These are phyloP conservation scores for Microdochium trichocladiopsis DNA, from an alignment of 2,329 filamentous ascomycete species.

Conservation along the genomic window DNA sequence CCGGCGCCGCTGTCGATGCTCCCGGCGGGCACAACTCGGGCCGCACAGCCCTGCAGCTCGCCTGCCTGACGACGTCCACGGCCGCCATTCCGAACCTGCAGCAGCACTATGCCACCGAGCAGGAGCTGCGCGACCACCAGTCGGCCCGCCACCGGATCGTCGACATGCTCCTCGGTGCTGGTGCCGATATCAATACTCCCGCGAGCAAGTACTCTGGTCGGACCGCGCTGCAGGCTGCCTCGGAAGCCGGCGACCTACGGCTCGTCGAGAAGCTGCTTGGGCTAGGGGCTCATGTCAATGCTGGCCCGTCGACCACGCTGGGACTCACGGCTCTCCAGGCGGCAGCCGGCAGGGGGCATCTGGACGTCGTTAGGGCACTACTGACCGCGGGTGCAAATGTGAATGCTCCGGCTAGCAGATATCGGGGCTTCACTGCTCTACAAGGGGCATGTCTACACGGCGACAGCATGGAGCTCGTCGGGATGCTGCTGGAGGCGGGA, in stretches of 20 bases:
- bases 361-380: conserved; percentile 16
- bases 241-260: conserved; percentile 18
- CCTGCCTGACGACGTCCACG: conserved; percentile 12
- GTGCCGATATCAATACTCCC: conserved; percentile 16
- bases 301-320: conserved; percentile 21
- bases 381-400: conserved; percentile 22
- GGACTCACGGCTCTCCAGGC: conserved; percentile 29
- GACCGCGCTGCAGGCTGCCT: conserved; percentile 27
- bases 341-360: conserved; percentile 19
- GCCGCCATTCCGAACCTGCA: conserved; percentile 5
- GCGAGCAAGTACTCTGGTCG: conserved; percentile 18
- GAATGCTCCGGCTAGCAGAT: conserved; percentile 23
- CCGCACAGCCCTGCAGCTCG: conserved; percentile 26
- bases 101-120: background rate
- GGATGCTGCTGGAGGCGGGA: conserved; percentile 17
- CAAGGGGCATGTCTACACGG: conserved; percentile 25
- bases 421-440: conserved; percentile 29
- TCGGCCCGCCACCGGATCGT: conserved; percentile 6
- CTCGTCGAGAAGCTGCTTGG: conserved; percentile 16
- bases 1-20: conserved; percentile 15
- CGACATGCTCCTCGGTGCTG: conserved; percentile 10
- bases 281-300: conserved; percentile 21
- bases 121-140: background rate
- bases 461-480: conserved; percentile 10
- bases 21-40: conserved; percentile 20